Base-by-base conservation (phyloP, 2,329 filamentous ascomycete genomes). In the Verticillium albo-atrum region DNA sequence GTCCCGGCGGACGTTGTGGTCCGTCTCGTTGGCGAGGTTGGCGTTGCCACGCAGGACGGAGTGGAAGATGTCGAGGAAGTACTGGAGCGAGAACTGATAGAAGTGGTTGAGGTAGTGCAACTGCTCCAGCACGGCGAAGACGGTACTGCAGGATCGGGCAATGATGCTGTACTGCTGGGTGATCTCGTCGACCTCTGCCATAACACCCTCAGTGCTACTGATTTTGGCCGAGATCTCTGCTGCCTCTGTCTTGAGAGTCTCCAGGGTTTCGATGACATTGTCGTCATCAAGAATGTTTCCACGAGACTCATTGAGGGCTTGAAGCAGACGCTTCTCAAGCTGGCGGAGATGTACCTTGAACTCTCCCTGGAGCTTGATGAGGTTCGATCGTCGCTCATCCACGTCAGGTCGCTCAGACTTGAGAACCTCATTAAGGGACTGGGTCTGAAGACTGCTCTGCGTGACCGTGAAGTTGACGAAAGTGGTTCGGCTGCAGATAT, bases 391-490 rank as follows among this genome's bases (percentile, higher is more conserved):
- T 64, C 95, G 87, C 79, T 98, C 93, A 71, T 99, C 95, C 20
- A 99, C 92, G 76, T 99, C 95, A 4, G 96, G 95, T 59, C 96
- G 87, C 80, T 99, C 95, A 15, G 93, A 97, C 75, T 98, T 98
- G 70, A 99, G 85, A 34, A 98, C 95, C 64, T 99, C 93, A 67
- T 97, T 97, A 66, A 99, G 86, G 1, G 95, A 97, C 75, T 99
- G 95, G 2, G 95, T 98, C 77, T 97, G 95, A 70, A 99, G 82
- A 81, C 94, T 98, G 84, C 95, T 97, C 78, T 98, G 94, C 4
- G 95, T 99, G 63, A 99, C 94, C 1, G 96, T 98, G 68, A 99
- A 99, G 77, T 99, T 99, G 83, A 99, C 95, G 76, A 99, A 97
- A 0, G 96, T 99, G 6, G 95, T 98, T 69, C 96, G 87, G 81